Conservation (phyloP, 192 early-diverging fungal species). For the Coemansia brasiliensis region DNA sequence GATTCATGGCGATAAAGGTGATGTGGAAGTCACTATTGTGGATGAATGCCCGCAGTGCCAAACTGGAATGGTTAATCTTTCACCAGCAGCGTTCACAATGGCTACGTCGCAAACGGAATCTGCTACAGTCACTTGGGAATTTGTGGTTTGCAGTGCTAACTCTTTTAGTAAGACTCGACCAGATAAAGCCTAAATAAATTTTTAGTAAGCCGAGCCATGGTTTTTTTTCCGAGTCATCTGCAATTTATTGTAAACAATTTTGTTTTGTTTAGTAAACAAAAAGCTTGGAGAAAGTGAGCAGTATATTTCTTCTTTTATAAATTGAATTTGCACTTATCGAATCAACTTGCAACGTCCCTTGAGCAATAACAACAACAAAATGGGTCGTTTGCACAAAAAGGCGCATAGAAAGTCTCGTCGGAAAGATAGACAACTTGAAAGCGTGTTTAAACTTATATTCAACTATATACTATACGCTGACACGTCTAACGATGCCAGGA, state of each 20-base stretch:
- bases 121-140: conserved; percentile 1
- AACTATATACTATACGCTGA: conserved; percentile 12
- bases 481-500: neutral
- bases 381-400: conserved; percentile 17
- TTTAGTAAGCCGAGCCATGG: neutral
- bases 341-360: no score
- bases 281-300: neutral
- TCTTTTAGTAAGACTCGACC: conserved; percentile 1
- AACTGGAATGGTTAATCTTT: conserved; percentile 49
- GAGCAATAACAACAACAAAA: neutral
- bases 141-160: neutral
- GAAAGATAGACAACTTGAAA: conserved; percentile 1
- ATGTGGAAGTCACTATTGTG: conserved; percentile 54
- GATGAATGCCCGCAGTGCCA: conserved; percentile 58
- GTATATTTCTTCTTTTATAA: neutral
- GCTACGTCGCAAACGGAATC: conserved; percentile 28
- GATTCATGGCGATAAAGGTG: conserved; percentile 52
- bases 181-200: neutral
- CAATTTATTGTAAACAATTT: conserved; percentile 5
- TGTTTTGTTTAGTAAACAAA: conserved; percentile 1
- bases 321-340: no score
- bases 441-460: conserved; percentile 22
- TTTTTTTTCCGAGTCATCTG: neutral
- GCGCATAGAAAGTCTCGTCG: neutral
- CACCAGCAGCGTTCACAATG: conserved; percentile 46